A percentile compares a stretch with the other conserved stretches of the same genome.
phyloP scores from a whole-genome alignment of 371 early-diverging fungal species.

The Polyrhizophydium stewartii region DNA sequence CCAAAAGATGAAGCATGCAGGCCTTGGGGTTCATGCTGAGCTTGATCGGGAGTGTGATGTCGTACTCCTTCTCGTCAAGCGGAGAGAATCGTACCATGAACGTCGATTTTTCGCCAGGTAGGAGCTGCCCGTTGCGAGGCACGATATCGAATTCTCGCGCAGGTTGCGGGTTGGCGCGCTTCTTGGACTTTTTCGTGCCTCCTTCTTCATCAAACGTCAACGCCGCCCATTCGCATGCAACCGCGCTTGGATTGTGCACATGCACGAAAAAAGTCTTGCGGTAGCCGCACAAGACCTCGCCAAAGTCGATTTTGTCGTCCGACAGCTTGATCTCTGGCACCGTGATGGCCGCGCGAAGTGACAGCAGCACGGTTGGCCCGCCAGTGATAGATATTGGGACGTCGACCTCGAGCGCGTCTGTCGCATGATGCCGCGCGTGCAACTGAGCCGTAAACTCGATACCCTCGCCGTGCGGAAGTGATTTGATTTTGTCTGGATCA shows the following conservation, averaged over 20 bases:
- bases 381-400: slow-evolving; percentile 36
- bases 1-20: slow-evolving; percentile 28
- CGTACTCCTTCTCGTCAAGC: slow-evolving; percentile 34
- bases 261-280: slow-evolving; percentile 37
- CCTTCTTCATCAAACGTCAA: not conserved
- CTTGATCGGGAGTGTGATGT: slow-evolving; percentile 31
- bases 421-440: slow-evolving; percentile 26
- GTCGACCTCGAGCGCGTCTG: slow-evolving; percentile 17
- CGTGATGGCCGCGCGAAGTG: slow-evolving; percentile 37
- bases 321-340: slow-evolving; percentile 41
- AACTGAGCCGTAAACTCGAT: slow-evolving; percentile 36
- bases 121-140: slow-evolving; percentile 32
- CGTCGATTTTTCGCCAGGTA: slow-evolving; percentile 36
- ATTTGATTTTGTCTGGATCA: slow-evolving; percentile 45
- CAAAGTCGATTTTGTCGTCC: slow-evolving; percentile 41
- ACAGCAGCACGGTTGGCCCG: slow-evolving; percentile 37
- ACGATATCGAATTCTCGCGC: slow-evolving; percentile 34
- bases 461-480: slow-evolving; percentile 34
- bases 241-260: slow-evolving; percentile 35
- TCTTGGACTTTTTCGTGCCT: slow-evolving; percentile 17
- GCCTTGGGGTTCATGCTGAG: slow-evolving; percentile 35
- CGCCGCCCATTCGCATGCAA: slow-evolving; percentile 45
- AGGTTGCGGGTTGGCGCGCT: not conserved
- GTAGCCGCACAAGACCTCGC: slow-evolving; percentile 43
- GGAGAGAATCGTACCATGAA: slow-evolving; percentile 38